Conservation (phyloP, 352 stramenopile genomes). For the Phytopythium mirpurense region DNA sequence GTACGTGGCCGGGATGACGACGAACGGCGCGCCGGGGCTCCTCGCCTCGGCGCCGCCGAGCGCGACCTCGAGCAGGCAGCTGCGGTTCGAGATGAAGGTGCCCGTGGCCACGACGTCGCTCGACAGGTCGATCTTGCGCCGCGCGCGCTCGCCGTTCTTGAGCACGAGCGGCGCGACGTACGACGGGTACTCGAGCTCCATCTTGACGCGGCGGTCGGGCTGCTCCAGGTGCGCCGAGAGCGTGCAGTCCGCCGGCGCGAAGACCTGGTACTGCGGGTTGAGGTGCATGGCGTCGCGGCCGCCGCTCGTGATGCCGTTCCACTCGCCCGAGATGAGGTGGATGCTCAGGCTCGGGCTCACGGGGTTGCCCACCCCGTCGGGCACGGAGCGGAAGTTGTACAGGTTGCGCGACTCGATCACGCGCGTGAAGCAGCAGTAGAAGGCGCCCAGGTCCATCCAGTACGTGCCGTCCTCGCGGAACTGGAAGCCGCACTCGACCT, state of each 20-base stretch:
- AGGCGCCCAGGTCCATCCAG: constrained; percentile 80
- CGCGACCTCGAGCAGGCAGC: constrained; percentile 50
- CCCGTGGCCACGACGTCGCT: constrained; percentile 72
- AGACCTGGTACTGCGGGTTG: constrained; percentile 83
- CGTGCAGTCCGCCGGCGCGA: constrained; percentile 51
- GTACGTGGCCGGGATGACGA: constrained; percentile 67
- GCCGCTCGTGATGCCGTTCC: constrained; percentile 76
- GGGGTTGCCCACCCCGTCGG: constrained; percentile 56
- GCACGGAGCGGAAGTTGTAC: constrained; percentile 74
- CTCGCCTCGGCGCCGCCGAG: constrained; percentile 27
- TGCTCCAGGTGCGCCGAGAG: constrained; percentile 67
- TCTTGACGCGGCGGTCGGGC: constrained; percentile 66
- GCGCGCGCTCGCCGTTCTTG: constrained; percentile 53
- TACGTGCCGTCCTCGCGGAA: constrained; percentile 76
- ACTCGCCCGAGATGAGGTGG: constrained; percentile 70
- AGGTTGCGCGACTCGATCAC: constrained; percentile 77
- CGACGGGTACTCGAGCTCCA: constrained; percentile 64
- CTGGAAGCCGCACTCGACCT: constrained; percentile 71
- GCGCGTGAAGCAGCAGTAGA: constrained; percentile 75
- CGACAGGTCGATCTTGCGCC: constrained; percentile 80
- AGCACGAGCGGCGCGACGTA: constrained; percentile 80
- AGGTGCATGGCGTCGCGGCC: constrained; percentile 78
- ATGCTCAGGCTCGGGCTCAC: constrained; percentile 53
- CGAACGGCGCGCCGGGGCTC: constrained; percentile 41
- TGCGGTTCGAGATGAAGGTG: constrained; percentile 85